These are phyloP conservation scores for Eucalyptus dawsonii DNA, from an alignment of 345 rosid genomes.

Conservation along the genomic window DNA sequence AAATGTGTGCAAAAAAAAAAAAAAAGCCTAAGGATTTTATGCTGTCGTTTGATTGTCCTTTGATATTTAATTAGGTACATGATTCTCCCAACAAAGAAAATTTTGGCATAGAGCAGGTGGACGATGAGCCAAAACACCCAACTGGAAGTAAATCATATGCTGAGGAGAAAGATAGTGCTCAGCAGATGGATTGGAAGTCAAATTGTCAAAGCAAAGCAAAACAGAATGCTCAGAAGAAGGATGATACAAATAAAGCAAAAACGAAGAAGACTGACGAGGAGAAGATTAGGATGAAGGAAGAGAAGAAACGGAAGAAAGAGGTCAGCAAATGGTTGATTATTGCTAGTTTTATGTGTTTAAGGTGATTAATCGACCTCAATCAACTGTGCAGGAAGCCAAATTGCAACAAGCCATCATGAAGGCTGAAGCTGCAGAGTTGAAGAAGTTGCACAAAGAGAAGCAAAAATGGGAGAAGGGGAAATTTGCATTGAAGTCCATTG, in stretches of 20 bases:
- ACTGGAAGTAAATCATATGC: not conserved
- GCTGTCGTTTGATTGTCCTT: not conserved
- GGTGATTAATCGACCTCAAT: not conserved
- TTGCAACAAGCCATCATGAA: conserved; percentile 61
- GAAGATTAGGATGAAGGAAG: conserved; percentile 40
- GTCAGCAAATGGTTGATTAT: conserved; percentile 10
- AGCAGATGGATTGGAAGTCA: conserved; percentile 12
- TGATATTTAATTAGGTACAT: conserved; percentile 22
- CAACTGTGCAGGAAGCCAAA: conserved; percentile 61
- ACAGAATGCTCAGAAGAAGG: conserved; percentile 9
- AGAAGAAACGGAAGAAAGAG: conserved; percentile 69
- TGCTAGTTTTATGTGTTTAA: not conserved
- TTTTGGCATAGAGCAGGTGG: conserved; percentile 23
- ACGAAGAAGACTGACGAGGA: conserved; percentile 44
- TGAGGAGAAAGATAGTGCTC: conserved; percentile 4
- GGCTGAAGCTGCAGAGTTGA: conserved; percentile 78
- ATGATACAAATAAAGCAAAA: conserved; percentile 21
- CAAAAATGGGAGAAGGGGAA: conserved; percentile 90
- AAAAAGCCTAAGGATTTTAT: not conserved
- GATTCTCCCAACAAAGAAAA: conserved; percentile 45
- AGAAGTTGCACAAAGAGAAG: conserved; percentile 61
- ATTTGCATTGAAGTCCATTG: conserved; percentile 70
- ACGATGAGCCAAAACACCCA: conserved; percentile 3
- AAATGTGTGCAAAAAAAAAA: not conserved
- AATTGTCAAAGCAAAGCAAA: not conserved